These are phyloP conservation scores for Calonectria crousiana DNA, from an alignment of 2,329 filamentous ascomycete species.

Conservation along the genomic window DNA sequence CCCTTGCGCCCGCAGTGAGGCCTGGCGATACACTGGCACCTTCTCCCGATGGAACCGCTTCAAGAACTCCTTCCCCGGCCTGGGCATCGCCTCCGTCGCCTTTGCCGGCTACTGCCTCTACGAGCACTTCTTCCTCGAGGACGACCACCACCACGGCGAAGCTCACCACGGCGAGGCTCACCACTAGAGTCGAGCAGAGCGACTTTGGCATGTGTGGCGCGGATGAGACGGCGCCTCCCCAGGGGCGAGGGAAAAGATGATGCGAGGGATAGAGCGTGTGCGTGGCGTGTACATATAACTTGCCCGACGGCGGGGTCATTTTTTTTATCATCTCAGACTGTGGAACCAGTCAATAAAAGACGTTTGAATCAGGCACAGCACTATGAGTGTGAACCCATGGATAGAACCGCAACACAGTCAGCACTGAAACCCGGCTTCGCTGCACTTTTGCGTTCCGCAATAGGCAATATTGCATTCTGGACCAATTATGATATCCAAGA, in stretches of 20 bases:
- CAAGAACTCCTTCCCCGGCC: constrained; percentile 85
- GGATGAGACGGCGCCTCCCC: constrained; percentile 18
- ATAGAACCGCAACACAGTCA: not conserved
- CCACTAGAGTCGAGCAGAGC: constrained; percentile 53
- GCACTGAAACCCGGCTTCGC: not conserved
- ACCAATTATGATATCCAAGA: not conserved
- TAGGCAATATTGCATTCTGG: not conserved
- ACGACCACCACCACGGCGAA: constrained; percentile 70
- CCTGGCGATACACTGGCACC: constrained; percentile 91
- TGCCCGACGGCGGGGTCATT: constrained; percentile 26
- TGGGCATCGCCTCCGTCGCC: constrained; percentile 92
- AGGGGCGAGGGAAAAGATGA: constrained; percentile 25
- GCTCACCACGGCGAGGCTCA: constrained; percentile 69
- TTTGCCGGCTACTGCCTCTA: constrained; percentile 91
- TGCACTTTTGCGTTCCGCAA: not conserved
- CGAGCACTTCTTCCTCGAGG: constrained; percentile 87
- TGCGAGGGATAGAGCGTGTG: constrained; percentile 14
- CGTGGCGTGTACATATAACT: constrained; percentile 42
- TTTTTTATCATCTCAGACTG: constrained; percentile 31
- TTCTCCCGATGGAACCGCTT: constrained; percentile 93
- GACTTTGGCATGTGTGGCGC: constrained; percentile 20
- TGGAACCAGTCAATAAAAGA: constrained; percentile 34
- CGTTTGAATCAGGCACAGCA: constrained; percentile 1
- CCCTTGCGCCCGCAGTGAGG: constrained; percentile 73
- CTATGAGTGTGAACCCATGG: not conserved